Percentiles rank a stretch among this genome's conserved stretches.
These are phyloP conservation scores for Apiotrichum laibachii DNA, from an alignment of 1,284 basidiomycete genomes.

Conservation along the genomic window DNA sequence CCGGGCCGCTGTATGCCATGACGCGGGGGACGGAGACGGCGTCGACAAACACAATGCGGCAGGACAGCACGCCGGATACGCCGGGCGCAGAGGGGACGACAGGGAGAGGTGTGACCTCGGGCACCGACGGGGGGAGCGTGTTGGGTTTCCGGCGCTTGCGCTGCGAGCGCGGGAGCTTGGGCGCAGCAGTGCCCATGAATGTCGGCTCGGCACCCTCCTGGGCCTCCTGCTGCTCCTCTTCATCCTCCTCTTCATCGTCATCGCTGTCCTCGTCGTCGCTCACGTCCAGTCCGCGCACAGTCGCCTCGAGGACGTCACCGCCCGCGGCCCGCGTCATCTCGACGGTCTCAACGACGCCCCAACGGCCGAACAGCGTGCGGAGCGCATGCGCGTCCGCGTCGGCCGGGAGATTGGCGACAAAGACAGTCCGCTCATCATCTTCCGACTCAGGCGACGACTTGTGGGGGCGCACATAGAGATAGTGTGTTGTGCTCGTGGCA, in stretches of 20 bases:
- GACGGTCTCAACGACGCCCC: slow-evolving; percentile 72
- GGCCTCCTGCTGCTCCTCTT: slow-evolving; percentile 41
- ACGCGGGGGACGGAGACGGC: slow-evolving; percentile 63
- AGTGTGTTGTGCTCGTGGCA: slow-evolving; percentile 32
- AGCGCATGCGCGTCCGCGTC: slow-evolving; percentile 77
- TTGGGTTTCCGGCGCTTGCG: slow-evolving; percentile 49
- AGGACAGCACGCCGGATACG: slow-evolving; percentile 52
- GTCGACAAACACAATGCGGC: slow-evolving; percentile 76
- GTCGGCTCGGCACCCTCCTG: slow-evolving; percentile 42
- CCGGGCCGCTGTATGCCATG: slow-evolving; percentile 49
- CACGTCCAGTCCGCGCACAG: slow-evolving; percentile 30
- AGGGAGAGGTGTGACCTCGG: slow-evolving; percentile 42
- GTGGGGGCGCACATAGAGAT: slow-evolving; percentile 44
- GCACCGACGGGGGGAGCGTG: slow-evolving; percentile 59
- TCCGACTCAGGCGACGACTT: slow-evolving; percentile 3
- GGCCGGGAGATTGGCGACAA: slow-evolving; percentile 79
- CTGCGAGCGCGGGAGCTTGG: slow-evolving; percentile 34
- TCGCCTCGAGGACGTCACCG: slow-evolving; percentile 37
- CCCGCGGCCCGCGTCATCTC: slow-evolving; percentile 53
- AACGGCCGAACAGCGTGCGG: slow-evolving; percentile 65
- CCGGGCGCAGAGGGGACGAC: slow-evolving; percentile 30
- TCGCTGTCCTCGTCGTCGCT: slow-evolving; percentile 48
- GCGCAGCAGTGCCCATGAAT: slow-evolving; percentile 56
- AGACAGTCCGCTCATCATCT: slow-evolving; percentile 63
- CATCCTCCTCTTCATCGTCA: slow-evolving; percentile 48